A percentile compares a stretch with the other conserved stretches of the same genome.
phyloP scores from a whole-genome alignment of 805 yeast species.

The Candida sphagnicola region DNA sequence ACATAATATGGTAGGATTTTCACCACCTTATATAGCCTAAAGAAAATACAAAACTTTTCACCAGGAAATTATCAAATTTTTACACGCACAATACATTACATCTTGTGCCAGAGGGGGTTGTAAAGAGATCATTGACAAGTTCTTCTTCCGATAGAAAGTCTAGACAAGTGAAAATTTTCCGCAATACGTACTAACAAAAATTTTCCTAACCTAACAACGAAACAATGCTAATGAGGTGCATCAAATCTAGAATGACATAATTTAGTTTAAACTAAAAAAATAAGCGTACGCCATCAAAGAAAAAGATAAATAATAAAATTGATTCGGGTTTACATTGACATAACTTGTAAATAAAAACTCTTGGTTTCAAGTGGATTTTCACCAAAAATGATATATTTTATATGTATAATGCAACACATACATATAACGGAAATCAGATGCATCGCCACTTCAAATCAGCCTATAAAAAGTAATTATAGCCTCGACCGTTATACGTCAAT shows the following conservation, averaged over 20 bases:
- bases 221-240: not conserved
- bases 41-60: too few relatives aligned
- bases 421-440: too few relatives aligned
- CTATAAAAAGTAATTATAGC: not conserved
- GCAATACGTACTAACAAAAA: not conserved
- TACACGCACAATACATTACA: too few relatives aligned
- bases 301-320: too few relatives aligned
- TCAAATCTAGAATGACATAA: not conserved
- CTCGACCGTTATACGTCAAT: not conserved
- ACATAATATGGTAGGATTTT: too few relatives aligned
- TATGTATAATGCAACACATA: not conserved
- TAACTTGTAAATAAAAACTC: not conserved
- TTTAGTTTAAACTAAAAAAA: too few relatives aligned
- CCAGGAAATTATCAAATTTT: too few relatives aligned
- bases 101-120: too few relatives aligned
- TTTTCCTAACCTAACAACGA: not conserved
- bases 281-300: too few relatives aligned
- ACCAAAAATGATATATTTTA: not conserved
- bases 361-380: too few relatives aligned
- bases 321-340: too few relatives aligned
- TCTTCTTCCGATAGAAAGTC: not conserved
- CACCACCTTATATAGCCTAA: too few relatives aligned
- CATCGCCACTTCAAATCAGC: not conserved
- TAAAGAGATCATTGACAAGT: not conserved
- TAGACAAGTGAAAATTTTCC: conserved; percentile 1